These are phyloP conservation scores for Aspergillus sp. DNA, from an alignment of 2,329 filamentous ascomycete species.

Conservation along the genomic window DNA sequence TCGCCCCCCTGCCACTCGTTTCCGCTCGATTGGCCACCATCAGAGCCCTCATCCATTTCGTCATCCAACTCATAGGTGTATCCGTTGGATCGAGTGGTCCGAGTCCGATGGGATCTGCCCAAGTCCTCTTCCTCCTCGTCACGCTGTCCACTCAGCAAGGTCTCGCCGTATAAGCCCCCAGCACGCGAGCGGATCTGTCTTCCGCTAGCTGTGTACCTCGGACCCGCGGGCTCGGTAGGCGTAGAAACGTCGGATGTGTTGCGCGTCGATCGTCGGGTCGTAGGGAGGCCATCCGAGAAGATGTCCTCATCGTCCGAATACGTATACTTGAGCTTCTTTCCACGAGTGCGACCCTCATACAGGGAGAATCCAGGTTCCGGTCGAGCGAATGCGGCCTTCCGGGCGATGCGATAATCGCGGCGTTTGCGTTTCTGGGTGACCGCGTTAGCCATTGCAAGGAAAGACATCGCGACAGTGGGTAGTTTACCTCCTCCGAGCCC, in stretches of 20 bases:
- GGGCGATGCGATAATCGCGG: constrained; percentile 83
- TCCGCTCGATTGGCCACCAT: constrained; percentile 57
- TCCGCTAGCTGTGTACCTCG: constrained; percentile 76
- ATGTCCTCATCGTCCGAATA: constrained; percentile 86
- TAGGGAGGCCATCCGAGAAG: constrained; percentile 61
- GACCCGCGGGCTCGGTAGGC: constrained; percentile 66
- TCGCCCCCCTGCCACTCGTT: constrained; percentile 74
- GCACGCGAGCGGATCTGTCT: constrained; percentile 66
- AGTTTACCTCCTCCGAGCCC: constrained; percentile 78
- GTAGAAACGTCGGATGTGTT: constrained; percentile 69
- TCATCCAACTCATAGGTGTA: constrained; percentile 59
- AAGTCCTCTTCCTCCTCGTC: constrained; percentile 46
- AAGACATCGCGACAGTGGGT: not conserved
- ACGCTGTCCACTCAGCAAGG: constrained; percentile 55
- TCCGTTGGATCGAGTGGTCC: constrained; percentile 31
- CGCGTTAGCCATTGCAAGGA: constrained; percentile 12
- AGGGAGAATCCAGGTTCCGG: constrained; percentile 87
- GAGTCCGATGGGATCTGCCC: constrained; percentile 39
- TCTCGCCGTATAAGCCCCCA: constrained; percentile 57
- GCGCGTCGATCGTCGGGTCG: constrained; percentile 62
- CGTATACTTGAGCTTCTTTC: constrained; percentile 95
- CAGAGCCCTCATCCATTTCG: constrained; percentile 66
- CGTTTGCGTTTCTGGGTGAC: constrained; percentile 75
- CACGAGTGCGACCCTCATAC: constrained; percentile 93
- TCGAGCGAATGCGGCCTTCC: constrained; percentile 82